Conservation (phyloP, 345 rosid genomes). For the Mangifera indica region DNA sequence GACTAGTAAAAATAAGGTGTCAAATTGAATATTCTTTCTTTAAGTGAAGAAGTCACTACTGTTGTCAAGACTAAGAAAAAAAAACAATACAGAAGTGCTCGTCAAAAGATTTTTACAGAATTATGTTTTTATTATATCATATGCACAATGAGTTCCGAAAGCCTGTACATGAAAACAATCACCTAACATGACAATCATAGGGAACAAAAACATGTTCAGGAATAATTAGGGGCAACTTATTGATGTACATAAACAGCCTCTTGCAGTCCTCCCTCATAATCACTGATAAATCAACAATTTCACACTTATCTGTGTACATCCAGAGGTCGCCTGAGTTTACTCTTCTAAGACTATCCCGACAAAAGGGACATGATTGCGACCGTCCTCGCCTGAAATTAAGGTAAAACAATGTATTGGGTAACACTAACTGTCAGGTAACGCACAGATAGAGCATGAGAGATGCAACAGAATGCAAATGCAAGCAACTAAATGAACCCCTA, state of each 20-base stretch:
- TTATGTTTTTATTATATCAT: slow-evolving; percentile 7
- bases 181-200: slow-evolving; percentile 47
- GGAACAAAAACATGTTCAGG: slow-evolving; percentile 49
- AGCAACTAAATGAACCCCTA: background rate
- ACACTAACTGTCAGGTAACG: background rate
- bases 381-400: slow-evolving; percentile 48
- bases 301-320: slow-evolving; percentile 52
- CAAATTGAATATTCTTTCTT: background rate
- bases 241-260: slow-evolving; percentile 63
- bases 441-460: background rate
- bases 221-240: slow-evolving; percentile 61
- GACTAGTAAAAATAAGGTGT: background rate
- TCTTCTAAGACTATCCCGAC: slow-evolving; percentile 62
- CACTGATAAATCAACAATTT: slow-evolving; percentile 39
- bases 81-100: background rate
- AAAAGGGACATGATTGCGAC: slow-evolving; percentile 82
- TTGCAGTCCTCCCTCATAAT: slow-evolving; percentile 46
- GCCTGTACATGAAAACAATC: slow-evolving; percentile 22
- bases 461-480: slow-evolving; percentile 1
- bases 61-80: background rate
- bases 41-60: background rate
- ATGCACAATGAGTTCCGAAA: background rate
- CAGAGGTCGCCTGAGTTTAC: slow-evolving; percentile 65
- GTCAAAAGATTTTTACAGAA: slow-evolving; percentile 11
- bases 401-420: slow-evolving; percentile 5